Conservation (phyloP, 495 filamentous ascomycete species). For the Neurospora discreta region DNA sequence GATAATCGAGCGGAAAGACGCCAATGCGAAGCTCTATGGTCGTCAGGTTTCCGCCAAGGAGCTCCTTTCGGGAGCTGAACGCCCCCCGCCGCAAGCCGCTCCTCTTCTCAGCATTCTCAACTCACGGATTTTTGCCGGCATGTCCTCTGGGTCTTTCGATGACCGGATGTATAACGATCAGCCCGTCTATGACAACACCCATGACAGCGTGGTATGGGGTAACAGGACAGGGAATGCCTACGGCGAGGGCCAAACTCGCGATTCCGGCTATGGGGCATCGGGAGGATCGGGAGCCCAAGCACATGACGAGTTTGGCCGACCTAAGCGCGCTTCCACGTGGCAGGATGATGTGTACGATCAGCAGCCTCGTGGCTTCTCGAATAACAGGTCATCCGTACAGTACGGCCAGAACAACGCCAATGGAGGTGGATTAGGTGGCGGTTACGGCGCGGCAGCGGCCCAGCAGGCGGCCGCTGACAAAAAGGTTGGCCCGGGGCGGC, state of each 20-base stretch:
- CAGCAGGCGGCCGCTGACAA: conserved; percentile 22
- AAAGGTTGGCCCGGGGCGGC: conserved; percentile 46
- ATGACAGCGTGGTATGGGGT: conserved; percentile 92
- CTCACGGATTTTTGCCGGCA: conserved; percentile 69
- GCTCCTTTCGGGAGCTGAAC: conserved; percentile 66
- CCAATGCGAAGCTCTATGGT: conserved; percentile 92
- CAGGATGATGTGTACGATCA: conserved; percentile 81
- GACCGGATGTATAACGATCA: conserved; percentile 89
- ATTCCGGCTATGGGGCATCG: conserved; percentile 28
- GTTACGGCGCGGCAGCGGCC: conserved; percentile 28
- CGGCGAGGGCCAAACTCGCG: conserved; percentile 57
- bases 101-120: conserved; percentile 77
- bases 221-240: conserved; percentile 63
- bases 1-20: conserved; percentile 86
- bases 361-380: conserved; percentile 26
- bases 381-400: background rate
- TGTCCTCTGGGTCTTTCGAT: conserved; percentile 32
- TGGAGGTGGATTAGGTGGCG: conserved; percentile 30
- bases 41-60: conserved; percentile 67
- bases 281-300: conserved; percentile 36
- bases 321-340: conserved; percentile 71
- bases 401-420: conserved; percentile 26
- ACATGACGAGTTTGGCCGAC: conserved; percentile 30
- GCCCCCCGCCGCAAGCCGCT: conserved; percentile 69
- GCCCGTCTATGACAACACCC: conserved; percentile 78